Evolutionary conservation across 1,139 yeast genomes (phyloP).

Genomic region (Kodamaea sp.): DNA sequence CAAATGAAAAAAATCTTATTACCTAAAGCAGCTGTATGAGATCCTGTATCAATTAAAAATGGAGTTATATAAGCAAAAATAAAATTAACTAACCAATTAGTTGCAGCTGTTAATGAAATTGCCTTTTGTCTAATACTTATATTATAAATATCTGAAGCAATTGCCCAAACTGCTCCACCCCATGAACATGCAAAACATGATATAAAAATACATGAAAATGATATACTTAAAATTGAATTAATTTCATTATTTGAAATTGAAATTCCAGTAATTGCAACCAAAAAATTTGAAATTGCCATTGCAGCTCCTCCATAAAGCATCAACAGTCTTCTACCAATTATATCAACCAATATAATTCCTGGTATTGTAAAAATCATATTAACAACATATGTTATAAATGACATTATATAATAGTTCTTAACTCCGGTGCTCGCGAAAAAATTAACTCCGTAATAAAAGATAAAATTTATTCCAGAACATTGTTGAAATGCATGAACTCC

Average conservation of each 20-base stretch:
- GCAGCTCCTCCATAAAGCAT: slow-evolving; percentile 60
- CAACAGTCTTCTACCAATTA: slow-evolving; percentile 61
- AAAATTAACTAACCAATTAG: slow-evolving; percentile 77
- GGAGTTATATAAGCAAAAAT: slow-evolving; percentile 71
- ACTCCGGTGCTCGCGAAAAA: slow-evolving; percentile 65
- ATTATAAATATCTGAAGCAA: slow-evolving; percentile 71
- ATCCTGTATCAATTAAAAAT: slow-evolving; percentile 59
- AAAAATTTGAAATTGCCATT: slow-evolving; percentile 59
- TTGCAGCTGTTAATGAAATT: slow-evolving; percentile 66
- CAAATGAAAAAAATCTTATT: slow-evolving; percentile 71
- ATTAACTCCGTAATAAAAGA: slow-evolving; percentile 75
- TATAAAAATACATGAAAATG: slow-evolving; percentile 67
- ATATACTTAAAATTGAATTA: slow-evolving; percentile 34
- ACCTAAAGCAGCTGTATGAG: slow-evolving; percentile 61
- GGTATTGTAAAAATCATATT: slow-evolving; percentile 69
- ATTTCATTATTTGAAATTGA: slow-evolving; percentile 40
- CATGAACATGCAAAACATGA: slow-evolving; percentile 73
- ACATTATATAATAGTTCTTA: slow-evolving; percentile 56
- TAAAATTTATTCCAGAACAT: slow-evolving; percentile 74
- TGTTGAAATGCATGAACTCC: slow-evolving; percentile 70
- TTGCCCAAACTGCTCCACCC: slow-evolving; percentile 82
- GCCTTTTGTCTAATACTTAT: slow-evolving; percentile 73
- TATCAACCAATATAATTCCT: slow-evolving; percentile 65
- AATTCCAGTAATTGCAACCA: slow-evolving; percentile 66
- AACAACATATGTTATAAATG: slow-evolving; percentile 68